A percentile compares a stretch with the other conserved stretches of the same genome.
Conservation (phyloP, 768 basidiomycete species). For the Pleurotus giganteus region DNA sequence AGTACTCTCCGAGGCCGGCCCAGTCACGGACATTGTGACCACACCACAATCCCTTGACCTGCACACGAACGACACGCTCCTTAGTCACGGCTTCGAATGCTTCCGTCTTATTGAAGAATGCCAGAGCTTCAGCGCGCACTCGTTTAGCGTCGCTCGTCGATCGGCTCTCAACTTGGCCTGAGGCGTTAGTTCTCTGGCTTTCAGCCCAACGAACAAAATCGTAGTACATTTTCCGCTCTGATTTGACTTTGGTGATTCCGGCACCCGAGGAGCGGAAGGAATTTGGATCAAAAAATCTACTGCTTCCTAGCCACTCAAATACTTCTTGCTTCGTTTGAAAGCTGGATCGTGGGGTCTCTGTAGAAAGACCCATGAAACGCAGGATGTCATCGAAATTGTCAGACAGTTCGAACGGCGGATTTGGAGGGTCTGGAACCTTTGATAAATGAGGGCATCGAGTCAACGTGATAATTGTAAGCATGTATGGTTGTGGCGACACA, state of each 20-base stretch:
- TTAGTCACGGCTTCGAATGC: conserved; percentile 39
- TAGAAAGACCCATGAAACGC: conserved; percentile 55
- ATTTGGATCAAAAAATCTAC: conserved; percentile 49
- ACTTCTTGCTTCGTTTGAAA: conserved; percentile 52
- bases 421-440: conserved; percentile 37
- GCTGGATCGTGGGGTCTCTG: conserved; percentile 47
- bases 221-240: conserved; percentile 54
- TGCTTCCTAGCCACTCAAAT: conserved; percentile 58
- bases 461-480: neutral
- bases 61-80: conserved; percentile 25
- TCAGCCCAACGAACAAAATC: conserved; percentile 54
- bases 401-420: conserved; percentile 50
- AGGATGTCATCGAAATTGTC: conserved; percentile 47
- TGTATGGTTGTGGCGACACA: too few relatives aligned
- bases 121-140: conserved; percentile 44
- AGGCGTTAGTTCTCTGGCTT: conserved; percentile 16
- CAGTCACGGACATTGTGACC: conserved; percentile 53
- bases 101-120: conserved; percentile 48
- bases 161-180: conserved; percentile 13
- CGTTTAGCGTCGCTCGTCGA: conserved; percentile 19
- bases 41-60: conserved; percentile 44
- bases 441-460: neutral
- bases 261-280: conserved; percentile 19
- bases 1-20: conserved; percentile 42
- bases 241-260: conserved; percentile 41